phyloP scores from a whole-genome alignment of 495 filamentous ascomycete species.

The Aspergillus hancockii region DNA sequence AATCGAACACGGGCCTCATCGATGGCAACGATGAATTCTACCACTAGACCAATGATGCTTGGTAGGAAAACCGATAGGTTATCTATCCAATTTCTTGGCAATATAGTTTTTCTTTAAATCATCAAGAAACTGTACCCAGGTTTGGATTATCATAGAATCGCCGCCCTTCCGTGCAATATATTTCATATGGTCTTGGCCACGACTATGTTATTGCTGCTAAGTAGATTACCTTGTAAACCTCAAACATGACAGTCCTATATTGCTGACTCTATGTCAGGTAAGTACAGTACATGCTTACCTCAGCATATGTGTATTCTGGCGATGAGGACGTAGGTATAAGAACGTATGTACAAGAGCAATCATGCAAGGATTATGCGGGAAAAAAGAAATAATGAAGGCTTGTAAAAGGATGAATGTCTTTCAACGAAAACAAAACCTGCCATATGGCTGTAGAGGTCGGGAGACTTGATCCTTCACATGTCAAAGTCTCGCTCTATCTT shows the following conservation, averaged over 20 bases:
- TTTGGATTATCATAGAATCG: too few species aligned
- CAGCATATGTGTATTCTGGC: conserved; percentile 1
- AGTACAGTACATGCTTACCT: not conserved
- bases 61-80: not conserved
- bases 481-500: conserved; percentile 6
- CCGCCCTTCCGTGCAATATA: too few species aligned
- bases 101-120: too few species aligned
- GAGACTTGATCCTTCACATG: conserved; percentile 3
- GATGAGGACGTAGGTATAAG: not conserved
- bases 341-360: conserved; percentile 3
- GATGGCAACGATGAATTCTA: conserved; percentile 63
- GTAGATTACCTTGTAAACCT: not conserved
- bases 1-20: conserved; percentile 62
- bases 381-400: not conserved
- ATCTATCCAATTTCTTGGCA: not conserved
- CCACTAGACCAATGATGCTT: conserved; percentile 60
- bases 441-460: conserved; percentile 1
- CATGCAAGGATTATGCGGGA: conserved; percentile 2
- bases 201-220: too few species aligned
- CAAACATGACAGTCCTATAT: not conserved
- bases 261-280: not conserved
- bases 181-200: too few species aligned
- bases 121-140: too few species aligned
- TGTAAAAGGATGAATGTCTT: not conserved
- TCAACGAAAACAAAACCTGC: conserved; percentile 1